These are phyloP conservation scores for Pseudocohnilembus persalinus DNA, from an alignment of 169 alveolate species.

Conservation along the genomic window DNA sequence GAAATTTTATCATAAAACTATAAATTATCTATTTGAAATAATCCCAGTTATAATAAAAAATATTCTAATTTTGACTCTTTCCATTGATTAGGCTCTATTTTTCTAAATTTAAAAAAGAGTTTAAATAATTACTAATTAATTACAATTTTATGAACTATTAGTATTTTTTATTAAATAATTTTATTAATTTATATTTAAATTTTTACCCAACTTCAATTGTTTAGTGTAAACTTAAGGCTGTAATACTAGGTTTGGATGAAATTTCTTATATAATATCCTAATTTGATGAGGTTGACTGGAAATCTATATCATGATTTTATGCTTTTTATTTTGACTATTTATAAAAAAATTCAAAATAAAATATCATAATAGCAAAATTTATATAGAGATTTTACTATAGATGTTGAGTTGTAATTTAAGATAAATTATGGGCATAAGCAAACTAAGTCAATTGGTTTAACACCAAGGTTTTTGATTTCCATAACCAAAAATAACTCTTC, in stretches of 20 bases:
- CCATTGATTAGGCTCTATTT: background rate
- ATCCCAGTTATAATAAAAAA: background rate
- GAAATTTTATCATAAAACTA: background rate
- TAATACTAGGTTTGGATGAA: background rate
- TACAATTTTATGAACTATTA: no score
- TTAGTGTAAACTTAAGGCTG: background rate
- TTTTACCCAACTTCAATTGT: background rate
- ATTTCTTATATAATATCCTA: background rate
- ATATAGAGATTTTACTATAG: no score
- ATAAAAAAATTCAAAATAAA: background rate
- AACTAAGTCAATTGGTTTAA: background rate
- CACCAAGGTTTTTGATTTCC: background rate
- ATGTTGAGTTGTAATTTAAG: no score
- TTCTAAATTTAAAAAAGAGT: background rate
- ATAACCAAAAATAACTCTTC: background rate
- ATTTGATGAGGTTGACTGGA: background rate
- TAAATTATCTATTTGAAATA: no score
- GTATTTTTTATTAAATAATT: no score
- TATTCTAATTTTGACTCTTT: background rate
- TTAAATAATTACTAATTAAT: no score
- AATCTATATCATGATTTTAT: background rate
- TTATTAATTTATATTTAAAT: no score
- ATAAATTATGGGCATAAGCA: no score
- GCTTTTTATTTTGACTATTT: background rate
- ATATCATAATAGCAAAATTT: no score